Evolutionary conservation across 1,139 yeast species (phyloP), one percentile per base, ranked within the genome.

Genomic region (Lodderomyces jiufengensis): DNA sequence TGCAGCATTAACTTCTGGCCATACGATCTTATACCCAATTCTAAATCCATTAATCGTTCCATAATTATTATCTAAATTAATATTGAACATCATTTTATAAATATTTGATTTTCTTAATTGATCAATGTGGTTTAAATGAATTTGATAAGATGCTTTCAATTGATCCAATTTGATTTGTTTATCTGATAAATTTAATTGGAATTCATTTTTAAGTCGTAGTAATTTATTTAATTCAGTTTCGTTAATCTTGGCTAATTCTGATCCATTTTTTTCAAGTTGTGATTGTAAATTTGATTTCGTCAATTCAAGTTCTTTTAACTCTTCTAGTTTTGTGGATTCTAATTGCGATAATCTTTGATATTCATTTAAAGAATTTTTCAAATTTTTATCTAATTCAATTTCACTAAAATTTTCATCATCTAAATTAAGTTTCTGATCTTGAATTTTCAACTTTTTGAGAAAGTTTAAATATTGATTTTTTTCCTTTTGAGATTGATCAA

Each of bases 1-100:
- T 0, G 95, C 97, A 1, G 95, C 94, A 54, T 90, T 92, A 28
- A 88, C 80, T 50, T 92, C 98, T 34, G 86, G 78, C 95, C 96
- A 88, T 3, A 94, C 84, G 0, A 90, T 78, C 36, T 66, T 73
- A 41, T 69, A 63, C 1, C 97, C 98, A 10, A 92, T 57, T 38
- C 96, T 62, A 31, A 86, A 68, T 0, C 92, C 95, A 56, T 90
- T 90, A 20, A 92, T 90, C 0, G 94, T 84, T 1, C 95, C 97
- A 60, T 84, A 86, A 33, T 77, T 77, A 7, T 92, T 92, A 13
- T 52, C 48, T 29, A 84, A 87, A 1, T 94, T 84, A 12, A 92
- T 90, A 42, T 79, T 72, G 57, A 90, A 94, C 2, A 87, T 78
- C 47, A 81, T 88, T 44, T 78, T 82, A 57, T 83, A 88, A 2